Evolutionary conservation across 495 filamentous ascomycete species (phyloP), one percentile per base, ranked within the genome.

Genomic region (Evernia prunastri): DNA sequence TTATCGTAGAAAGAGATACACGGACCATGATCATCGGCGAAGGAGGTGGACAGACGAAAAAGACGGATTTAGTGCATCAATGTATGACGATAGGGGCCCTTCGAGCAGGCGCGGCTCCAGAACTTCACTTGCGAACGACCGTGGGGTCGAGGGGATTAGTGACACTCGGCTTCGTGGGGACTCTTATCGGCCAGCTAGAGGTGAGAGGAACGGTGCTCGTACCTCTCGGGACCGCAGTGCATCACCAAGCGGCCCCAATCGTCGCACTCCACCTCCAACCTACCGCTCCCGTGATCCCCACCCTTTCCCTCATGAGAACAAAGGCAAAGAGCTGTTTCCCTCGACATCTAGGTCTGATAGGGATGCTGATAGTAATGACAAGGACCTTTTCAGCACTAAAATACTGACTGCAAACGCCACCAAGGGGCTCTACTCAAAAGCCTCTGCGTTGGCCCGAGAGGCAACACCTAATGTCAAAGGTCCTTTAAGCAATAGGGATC

Each of bases 1-100:
- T 62, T 84, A 87, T 63, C 76, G 77, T 35, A 77, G 82, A 42
- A 79, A 82, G 58, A 75, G 81, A 57, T 70, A 67, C 57, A 82
- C 86, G 61, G 80, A 84, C 42, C 72, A 80, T 31, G 83, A 87
- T 67, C 73, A 84, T 57, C 74, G 77, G 36, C 79, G 81, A 58
- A 74, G 82, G 57, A 74, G 77, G 47, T 59, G 70, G 31, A 68
- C 58, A 25, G 80, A 82, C 62, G 79, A 82, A 7, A 78, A 79
- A 15, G 78, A 82, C 20, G 72, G 74, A 1, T 90, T 91, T 69
- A 84, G 86, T 67, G 88, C 82, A 29, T 88, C 80, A 63, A 84
- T 96, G 74, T 96, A 95, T 66, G 91, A 91, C 66, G 91, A 95
- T 61, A 78, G 83, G 31, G 61, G 69, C 17, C 29, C 47, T 33